Evolutionary conservation across 495 filamentous ascomycete genomes (phyloP).

Genomic region (Hyaloscypha hepaticicola): DNA sequence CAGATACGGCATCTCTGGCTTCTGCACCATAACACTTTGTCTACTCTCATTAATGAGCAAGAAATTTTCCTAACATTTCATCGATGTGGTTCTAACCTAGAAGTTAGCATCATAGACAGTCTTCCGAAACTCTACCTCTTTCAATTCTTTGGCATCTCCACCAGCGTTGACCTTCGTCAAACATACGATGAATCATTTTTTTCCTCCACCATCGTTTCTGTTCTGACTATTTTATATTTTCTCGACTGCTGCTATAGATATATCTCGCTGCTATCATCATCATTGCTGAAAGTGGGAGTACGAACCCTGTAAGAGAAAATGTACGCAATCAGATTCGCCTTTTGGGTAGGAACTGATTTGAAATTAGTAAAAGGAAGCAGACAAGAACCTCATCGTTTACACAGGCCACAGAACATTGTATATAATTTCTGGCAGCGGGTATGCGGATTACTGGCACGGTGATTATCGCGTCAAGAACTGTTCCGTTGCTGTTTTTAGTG

Average conservation of each 20-base stretch:
- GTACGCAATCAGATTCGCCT: no score
- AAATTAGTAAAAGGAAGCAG: background rate
- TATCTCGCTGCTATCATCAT: background rate
- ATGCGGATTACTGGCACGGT: background rate
- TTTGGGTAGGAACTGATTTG: background rate
- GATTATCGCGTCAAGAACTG: background rate
- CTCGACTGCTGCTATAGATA: background rate
- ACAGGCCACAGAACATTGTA: background rate
- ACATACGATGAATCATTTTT: background rate
- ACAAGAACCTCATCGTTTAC: no score
- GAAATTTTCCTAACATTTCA: background rate
- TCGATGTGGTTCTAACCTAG: background rate
- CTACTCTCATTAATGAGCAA: background rate
- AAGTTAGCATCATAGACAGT: background rate
- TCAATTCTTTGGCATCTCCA: background rate
- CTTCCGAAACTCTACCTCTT: background rate
- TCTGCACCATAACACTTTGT: background rate
- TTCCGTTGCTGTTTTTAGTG: background rate
- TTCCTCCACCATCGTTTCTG: constrained; percentile 1
- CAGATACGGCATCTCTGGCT: background rate
- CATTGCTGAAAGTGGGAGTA: background rate
- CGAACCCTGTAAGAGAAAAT: background rate
- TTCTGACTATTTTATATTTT: background rate
- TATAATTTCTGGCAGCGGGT: background rate
- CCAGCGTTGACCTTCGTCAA: background rate